Evolutionary conservation across 805 yeast species (phyloP).

Genomic region (Candida sphagnicola): DNA sequence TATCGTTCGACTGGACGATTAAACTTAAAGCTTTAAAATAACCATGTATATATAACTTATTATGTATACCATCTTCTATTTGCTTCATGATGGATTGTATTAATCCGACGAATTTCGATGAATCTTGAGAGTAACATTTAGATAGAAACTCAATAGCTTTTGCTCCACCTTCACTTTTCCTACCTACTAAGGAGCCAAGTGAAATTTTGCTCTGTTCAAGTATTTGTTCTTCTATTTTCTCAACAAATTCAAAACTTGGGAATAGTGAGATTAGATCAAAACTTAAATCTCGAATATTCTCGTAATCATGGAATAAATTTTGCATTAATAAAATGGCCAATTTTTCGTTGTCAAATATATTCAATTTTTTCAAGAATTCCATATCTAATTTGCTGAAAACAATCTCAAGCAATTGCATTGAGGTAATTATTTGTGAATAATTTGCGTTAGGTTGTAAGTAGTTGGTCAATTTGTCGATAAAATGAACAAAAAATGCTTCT

Average conservation of each 20-base stretch:
- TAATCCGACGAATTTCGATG: slow-evolving; percentile 16
- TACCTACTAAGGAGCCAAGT: slow-evolving; percentile 44
- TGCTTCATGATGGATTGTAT: slow-evolving; percentile 25
- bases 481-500: slow-evolving; percentile 4
- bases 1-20: slow-evolving; percentile 16
- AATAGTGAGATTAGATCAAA: slow-evolving; percentile 15
- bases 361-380: neutral
- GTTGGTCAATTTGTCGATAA: slow-evolving; percentile 38
- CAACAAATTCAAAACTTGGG: neutral
- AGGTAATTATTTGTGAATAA: slow-evolving; percentile 33
- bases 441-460: slow-evolving; percentile 43
- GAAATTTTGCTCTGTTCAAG: slow-evolving; percentile 10
- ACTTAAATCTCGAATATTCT: slow-evolving; percentile 63
- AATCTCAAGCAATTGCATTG: slow-evolving; percentile 4
- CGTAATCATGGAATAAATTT: slow-evolving; percentile 65
- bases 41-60: slow-evolving; percentile 51
- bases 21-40: slow-evolving; percentile 55
- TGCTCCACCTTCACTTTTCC: slow-evolving; percentile 80
- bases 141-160: slow-evolving; percentile 53
- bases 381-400: neutral
- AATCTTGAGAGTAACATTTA: slow-evolving; percentile 23
- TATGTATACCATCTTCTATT: slow-evolving; percentile 31
- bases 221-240: slow-evolving; percentile 1
- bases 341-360: neutral
- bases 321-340: slow-evolving; percentile 52